Percentiles rank a stretch among this genome's conserved stretches.
These are phyloP conservation scores for Malassezia restricta DNA, from an alignment of 1,284 basidiomycete genomes.

Conservation along the genomic window DNA sequence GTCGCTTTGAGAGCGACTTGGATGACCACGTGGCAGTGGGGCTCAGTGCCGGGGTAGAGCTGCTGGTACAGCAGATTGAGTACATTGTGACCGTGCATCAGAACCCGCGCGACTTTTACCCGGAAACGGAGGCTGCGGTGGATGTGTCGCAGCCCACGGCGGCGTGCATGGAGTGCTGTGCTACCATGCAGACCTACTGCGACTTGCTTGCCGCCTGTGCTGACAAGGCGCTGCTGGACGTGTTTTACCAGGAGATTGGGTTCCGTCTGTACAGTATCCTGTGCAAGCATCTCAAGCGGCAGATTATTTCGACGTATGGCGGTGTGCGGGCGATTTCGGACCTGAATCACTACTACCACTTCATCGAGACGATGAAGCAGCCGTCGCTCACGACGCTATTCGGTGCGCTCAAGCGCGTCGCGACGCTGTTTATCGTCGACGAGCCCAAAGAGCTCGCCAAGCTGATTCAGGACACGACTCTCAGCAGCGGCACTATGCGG, in stretches of 20 bases:
- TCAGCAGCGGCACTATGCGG: slow-evolving; percentile 71
- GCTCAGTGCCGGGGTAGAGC: slow-evolving; percentile 83
- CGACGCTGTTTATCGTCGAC: slow-evolving; percentile 72
- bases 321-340: slow-evolving; percentile 94
- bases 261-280: slow-evolving; percentile 78
- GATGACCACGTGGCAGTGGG: slow-evolving; percentile 88
- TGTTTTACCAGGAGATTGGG: slow-evolving; percentile 94
- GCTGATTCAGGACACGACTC: slow-evolving; percentile 82
- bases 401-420: slow-evolving; percentile 85
- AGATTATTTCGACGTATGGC: slow-evolving; percentile 83
- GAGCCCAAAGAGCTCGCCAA: slow-evolving; percentile 70
- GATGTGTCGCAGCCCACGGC: slow-evolving; percentile 57
- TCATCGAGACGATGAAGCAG: slow-evolving; percentile 54
- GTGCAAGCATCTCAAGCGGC: slow-evolving; percentile 89
- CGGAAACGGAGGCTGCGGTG: slow-evolving; percentile 48
- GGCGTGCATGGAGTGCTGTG: slow-evolving; percentile 73
- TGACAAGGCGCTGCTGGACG: slow-evolving; percentile 86
- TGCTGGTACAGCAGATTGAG: slow-evolving; percentile 94
- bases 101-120: slow-evolving; percentile 76
- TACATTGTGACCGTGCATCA: slow-evolving; percentile 77
- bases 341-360: slow-evolving; percentile 78
- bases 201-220: slow-evolving; percentile 80
- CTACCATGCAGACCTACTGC: slow-evolving; percentile 76
- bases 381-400: slow-evolving; percentile 73
- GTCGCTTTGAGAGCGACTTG: slow-evolving; percentile 75